Conservation (phyloP, 176 grass and related monocot genomes). For the Ananas comosus region DNA sequence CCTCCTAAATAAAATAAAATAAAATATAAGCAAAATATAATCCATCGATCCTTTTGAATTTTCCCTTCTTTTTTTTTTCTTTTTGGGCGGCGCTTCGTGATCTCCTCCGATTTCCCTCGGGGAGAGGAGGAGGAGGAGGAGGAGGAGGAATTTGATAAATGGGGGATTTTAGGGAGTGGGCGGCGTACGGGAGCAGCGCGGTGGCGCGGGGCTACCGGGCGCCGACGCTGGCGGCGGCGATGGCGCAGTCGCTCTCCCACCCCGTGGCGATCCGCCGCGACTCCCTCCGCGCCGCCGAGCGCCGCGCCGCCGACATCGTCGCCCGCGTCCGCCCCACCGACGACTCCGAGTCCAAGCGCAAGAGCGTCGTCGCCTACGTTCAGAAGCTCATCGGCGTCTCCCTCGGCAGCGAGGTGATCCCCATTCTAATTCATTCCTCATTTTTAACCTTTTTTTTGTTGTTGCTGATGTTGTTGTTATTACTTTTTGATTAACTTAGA, state of each 20-base stretch:
- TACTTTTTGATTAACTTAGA: not conserved
- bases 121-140: not conserved
- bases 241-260: not conserved
- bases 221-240: constrained; percentile 16
- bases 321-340: constrained; percentile 48
- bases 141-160: not conserved
- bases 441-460: not conserved
- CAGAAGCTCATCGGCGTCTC: constrained; percentile 47
- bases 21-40: no score
- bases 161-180: constrained; percentile 13
- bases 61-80: no score
- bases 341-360: constrained; percentile 46
- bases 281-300: constrained; percentile 27
- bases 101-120: not conserved
- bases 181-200: constrained; percentile 9
- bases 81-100: no score
- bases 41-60: no score
- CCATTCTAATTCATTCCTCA: not conserved
- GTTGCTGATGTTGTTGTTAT: not conserved
- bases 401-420: constrained; percentile 48
- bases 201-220: not conserved
- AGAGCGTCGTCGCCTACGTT: constrained; percentile 33
- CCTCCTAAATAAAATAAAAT: no score
- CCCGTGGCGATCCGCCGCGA: constrained; percentile 7
- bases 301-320: constrained; percentile 37